phyloP scores from a whole-genome alignment of 805 yeast genomes.

The Ogataea corticis region DNA sequence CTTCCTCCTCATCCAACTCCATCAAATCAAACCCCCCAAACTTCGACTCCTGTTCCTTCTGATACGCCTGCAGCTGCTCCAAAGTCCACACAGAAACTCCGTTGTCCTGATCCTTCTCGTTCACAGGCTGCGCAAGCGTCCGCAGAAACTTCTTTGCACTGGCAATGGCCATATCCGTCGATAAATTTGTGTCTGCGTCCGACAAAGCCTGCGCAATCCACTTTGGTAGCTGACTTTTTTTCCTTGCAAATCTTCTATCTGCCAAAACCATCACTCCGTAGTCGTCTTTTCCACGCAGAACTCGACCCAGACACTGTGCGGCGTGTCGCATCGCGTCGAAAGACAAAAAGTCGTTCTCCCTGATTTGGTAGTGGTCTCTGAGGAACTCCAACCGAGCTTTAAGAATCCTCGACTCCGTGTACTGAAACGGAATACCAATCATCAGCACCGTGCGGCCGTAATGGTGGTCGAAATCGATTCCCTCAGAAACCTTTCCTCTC shows the following conservation, averaged over 20 bases:
- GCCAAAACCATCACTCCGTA: constrained; percentile 99
- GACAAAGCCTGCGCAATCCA: constrained; percentile 94
- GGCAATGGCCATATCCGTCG: constrained; percentile 97
- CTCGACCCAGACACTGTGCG: constrained; percentile 97
- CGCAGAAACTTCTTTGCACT: constrained; percentile 90
- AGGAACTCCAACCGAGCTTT: constrained; percentile 93
- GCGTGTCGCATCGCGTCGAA: constrained; percentile 99
- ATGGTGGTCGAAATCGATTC: constrained; percentile 98
- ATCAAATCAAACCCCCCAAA: constrained; percentile 22
- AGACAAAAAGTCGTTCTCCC: constrained; percentile 91
- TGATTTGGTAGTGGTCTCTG: constrained; percentile 87
- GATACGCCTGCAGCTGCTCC: constrained; percentile 62
- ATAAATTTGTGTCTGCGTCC: constrained; percentile 88
- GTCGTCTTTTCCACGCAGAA: constrained; percentile 95
- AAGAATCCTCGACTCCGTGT: constrained; percentile 93
- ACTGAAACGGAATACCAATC: constrained; percentile 99
- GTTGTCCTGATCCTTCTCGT: constrained; percentile 79
- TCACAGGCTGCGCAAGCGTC: constrained; percentile 90
- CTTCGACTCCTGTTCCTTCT: constrained; percentile 45
- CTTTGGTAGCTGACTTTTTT: constrained; percentile 85
- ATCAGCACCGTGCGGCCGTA: constrained; percentile 95
- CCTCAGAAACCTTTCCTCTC: constrained; percentile 98
- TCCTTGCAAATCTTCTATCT: constrained; percentile 86
- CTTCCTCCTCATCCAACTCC: constrained; percentile 37
- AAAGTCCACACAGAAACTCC: constrained; percentile 93